Evolutionary conservation across 306 rosid genomes (phyloP).

Genomic region (Lablab purpureus): DNA sequence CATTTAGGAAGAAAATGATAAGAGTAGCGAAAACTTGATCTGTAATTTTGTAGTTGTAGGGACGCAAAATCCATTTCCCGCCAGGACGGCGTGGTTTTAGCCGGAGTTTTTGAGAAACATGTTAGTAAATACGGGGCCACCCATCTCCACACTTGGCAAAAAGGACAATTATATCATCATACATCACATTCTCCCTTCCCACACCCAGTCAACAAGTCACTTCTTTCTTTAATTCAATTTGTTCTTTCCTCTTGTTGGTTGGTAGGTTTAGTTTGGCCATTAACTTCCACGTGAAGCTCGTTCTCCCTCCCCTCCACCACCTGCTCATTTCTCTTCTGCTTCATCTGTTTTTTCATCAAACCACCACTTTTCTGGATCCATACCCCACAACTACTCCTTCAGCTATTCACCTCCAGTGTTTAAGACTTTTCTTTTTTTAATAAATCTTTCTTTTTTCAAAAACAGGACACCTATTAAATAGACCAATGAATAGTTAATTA

Average conservation of each 20-base stretch:
- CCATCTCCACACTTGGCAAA: background rate
- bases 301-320: background rate
- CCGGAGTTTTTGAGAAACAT: conserved; percentile 34
- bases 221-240: background rate
- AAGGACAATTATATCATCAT: background rate
- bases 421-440: too few species aligned
- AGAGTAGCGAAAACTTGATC: too few species aligned
- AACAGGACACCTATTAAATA: too few species aligned
- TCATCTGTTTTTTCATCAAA: too few species aligned
- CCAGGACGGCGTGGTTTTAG: conserved; percentile 38
- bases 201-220: background rate
- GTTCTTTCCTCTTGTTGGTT: background rate
- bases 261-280: conserved; percentile 13
- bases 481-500: too few species aligned
- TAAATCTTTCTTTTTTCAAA: too few species aligned
- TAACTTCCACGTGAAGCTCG: background rate
- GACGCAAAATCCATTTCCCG: conserved; percentile 36
- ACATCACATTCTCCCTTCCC: background rate
- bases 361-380: too few species aligned
- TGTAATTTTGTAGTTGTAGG: background rate
- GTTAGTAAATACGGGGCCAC: background rate
- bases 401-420: too few species aligned
- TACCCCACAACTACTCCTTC: too few species aligned
- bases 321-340: background rate
- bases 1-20: too few species aligned